phyloP scores from a whole-genome alignment of 805 yeast species.

The Pichia thaimueangensis region DNA sequence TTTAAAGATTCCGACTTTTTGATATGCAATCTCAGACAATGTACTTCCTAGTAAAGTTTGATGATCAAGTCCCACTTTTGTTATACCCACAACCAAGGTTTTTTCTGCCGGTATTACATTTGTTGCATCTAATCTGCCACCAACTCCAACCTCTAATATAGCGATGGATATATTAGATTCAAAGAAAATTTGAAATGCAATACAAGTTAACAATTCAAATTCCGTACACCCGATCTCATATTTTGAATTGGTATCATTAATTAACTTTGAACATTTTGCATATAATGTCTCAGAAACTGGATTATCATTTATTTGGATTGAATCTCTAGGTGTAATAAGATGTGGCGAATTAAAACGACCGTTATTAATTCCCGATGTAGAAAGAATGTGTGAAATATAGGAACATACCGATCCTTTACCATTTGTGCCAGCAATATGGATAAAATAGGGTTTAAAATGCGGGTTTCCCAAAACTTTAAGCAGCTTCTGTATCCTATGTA shows the following conservation, averaged over 20 bases:
- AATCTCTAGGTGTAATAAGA: constrained; percentile 64
- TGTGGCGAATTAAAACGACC: constrained; percentile 94
- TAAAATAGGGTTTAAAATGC: constrained; percentile 40
- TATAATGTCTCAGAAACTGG: constrained; percentile 48
- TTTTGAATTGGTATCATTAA: constrained; percentile 35
- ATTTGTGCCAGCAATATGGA: constrained; percentile 96
- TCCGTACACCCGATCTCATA: constrained; percentile 66
- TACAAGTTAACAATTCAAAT: constrained; percentile 79
- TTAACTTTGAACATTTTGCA: constrained; percentile 35
- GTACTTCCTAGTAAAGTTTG: constrained; percentile 67
- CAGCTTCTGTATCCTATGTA: constrained; percentile 42
- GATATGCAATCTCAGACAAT: constrained; percentile 56
- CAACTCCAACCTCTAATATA: constrained; percentile 89
- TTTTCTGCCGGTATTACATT: constrained; percentile 47
- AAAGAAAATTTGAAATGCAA: constrained; percentile 73
- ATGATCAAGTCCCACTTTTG: constrained; percentile 86
- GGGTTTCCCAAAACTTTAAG: constrained; percentile 59
- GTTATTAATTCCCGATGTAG: constrained; percentile 39
- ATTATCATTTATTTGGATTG: constrained; percentile 57
- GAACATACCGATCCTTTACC: constrained; percentile 95
- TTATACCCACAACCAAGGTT: constrained; percentile 62
- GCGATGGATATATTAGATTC: constrained; percentile 60
- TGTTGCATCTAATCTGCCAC: constrained; percentile 87
- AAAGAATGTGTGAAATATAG: constrained; percentile 61
- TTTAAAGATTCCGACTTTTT: constrained; percentile 86